Base-by-base conservation (phyloP, 345 rosid genomes). In the Atalantia buxifolia region DNA sequence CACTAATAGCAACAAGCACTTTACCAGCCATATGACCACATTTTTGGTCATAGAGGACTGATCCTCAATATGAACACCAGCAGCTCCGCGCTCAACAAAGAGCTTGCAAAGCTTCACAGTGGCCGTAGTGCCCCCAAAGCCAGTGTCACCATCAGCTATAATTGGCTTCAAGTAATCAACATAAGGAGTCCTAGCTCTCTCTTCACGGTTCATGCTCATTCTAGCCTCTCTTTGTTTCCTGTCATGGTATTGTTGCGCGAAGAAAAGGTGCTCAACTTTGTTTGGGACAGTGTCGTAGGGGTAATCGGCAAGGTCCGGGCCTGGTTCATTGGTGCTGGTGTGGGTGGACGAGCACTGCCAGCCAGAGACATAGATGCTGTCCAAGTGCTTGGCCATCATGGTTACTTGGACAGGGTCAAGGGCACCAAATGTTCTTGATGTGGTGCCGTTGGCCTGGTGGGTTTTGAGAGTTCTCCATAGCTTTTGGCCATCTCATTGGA, bases 311-410 rank as follows among this genome's bases (percentile, higher is more conserved):
- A 92, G 98, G 84, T 93, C 97, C 0, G 99, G 99, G 27, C 98
- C 99, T 3, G 98, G 99, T 80, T 94, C 98, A 24, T 94, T 94
- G 77, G 98, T 90, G 70, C 85, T 76, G 28, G 98, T 93, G 84
- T 94, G 98, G 13, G 98, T 97, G n/a, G 99, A 97, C 18, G 98
- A 97, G 86, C 99, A 97, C 77, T 97, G 98, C 98, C 99, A 97
- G 33, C 99, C 99, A 5, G 98, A 96, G 77, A 96, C 97, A 31
- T 94, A 94, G 50, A 94, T 92, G 21, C 90, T 81, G 89, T 94
- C 98, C 71, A 94, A 82, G 86, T 92, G 90, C 82, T 92, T 94
- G 78, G 95, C 98, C 99, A 94, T 96, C 98, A 96, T 94, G 81
- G 99, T 70, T 18, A 96, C 98, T 71, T 96, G 97, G 68, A 94